These are phyloP conservation scores for Rossbeevera mucosa DNA, from an alignment of 768 basidiomycete genomes.

Conservation along the genomic window DNA sequence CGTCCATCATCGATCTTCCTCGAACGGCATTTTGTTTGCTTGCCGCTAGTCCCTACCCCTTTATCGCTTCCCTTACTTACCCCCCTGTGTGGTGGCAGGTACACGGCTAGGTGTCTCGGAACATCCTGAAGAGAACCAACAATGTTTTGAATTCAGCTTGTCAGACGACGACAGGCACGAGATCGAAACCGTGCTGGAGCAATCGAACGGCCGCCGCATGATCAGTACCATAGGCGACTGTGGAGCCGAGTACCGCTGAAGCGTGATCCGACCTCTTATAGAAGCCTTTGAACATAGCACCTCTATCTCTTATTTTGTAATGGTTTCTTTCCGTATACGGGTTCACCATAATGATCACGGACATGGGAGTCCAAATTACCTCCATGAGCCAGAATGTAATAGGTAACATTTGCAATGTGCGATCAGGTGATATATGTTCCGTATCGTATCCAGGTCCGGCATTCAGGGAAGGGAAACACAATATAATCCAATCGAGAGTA, in stretches of 20 bases:
- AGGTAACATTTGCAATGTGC: not conserved
- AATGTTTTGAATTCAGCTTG: constrained; percentile 56
- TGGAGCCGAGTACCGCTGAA: constrained; percentile 71
- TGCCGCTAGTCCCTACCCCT: not conserved
- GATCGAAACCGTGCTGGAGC: constrained; percentile 60
- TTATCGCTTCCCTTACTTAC: not conserved
- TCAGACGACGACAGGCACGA: constrained; percentile 50
- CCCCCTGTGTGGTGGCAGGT: constrained; percentile 31
- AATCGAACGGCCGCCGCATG: constrained; percentile 58
- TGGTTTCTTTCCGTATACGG: not conserved
- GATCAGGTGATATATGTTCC: not conserved
- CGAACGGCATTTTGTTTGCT: not conserved
- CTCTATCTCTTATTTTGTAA: not conserved
- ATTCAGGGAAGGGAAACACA: not conserved
- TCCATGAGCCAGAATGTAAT: not conserved
- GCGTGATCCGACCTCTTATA: not conserved
- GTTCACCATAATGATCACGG: not conserved
- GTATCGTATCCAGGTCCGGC: not conserved
- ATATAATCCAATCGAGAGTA: not conserved
- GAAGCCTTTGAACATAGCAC: not conserved
- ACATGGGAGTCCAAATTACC: not conserved
- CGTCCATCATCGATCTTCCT: constrained; percentile 3
- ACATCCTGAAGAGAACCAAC: constrained; percentile 64
- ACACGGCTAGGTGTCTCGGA: constrained; percentile 72
- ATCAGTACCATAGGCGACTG: constrained; percentile 76